Evolutionary conservation across 768 basidiomycete genomes (phyloP), one percentile per base, ranked within the genome.

Genomic region (Suillus subluteus): DNA sequence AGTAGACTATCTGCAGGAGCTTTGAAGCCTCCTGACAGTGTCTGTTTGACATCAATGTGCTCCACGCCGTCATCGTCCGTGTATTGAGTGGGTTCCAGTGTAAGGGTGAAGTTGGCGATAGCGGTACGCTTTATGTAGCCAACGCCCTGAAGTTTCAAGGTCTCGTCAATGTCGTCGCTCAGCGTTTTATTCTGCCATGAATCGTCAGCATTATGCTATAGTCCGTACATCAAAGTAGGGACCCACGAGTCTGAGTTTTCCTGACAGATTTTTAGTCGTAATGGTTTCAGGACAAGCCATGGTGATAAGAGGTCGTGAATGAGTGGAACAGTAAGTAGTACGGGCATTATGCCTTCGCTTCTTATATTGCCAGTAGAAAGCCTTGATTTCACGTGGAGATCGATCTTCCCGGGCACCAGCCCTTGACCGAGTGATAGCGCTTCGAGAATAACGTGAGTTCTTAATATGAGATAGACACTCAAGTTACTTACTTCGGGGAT

Each of bases 141-240:
- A 32, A 91, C 82, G 52, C 90, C 90, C 74, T 91, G 90, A 12
- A 88, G 78, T 40, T 74, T 70, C 48, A 92, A 83, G 65, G 91
- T 87, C 46, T 78, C 78, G 67, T 91, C 90, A 7, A 83, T 82
- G 26, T 74, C 70, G 66, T 87, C 88, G 58, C 86, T 88, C 46
- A 90, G 80, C 1, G 77, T 62, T 76, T 88, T 91, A 79, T 89
- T 90, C 90, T 91, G 68, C 26, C 52, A 61, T 21, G 40, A 41
- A 61, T 32, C 21, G 3, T 43, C 11, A 43, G 30, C 1, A 21
- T 43, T 30, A 13, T 30, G 41, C 6, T 16, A 13, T 32, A 32
- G 30, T 18, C 32, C 38, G 26, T 61, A 30, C 9, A 32, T 30
- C 18, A 61, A 30, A 43, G 6, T 21, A 32, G 18, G 3, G 12